Evolutionary conservation across 805 yeast species (phyloP).

Genomic region (Candida koratica): DNA sequence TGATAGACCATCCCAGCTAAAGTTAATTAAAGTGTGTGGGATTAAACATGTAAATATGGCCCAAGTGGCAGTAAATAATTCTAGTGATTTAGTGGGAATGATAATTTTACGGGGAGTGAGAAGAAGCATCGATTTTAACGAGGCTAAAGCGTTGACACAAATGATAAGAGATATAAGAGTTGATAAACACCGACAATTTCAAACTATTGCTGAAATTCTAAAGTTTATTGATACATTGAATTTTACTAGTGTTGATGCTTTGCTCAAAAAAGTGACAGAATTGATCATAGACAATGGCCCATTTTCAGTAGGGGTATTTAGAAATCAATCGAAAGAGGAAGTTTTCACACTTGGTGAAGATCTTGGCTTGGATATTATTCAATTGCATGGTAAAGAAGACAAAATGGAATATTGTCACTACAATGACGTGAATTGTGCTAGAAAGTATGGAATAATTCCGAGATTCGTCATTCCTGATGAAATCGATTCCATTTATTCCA

Average conservation of each 20-base stretch:
- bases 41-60: constrained; percentile 68
- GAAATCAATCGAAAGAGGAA: constrained; percentile 70
- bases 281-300: constrained; percentile 50
- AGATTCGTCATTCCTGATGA: constrained; percentile 63
- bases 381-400: constrained; percentile 69
- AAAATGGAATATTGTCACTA: constrained; percentile 52
- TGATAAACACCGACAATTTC: constrained; percentile 16
- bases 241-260: constrained; percentile 19
- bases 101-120: constrained; percentile 81
- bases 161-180: constrained; percentile 25
- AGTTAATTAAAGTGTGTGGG: constrained; percentile 84
- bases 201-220: constrained; percentile 19
- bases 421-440: constrained; percentile 24
- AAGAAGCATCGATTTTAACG: constrained; percentile 52
- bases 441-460: constrained; percentile 60
- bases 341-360: constrained; percentile 44
- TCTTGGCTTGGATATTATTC: constrained; percentile 69
- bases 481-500: constrained; percentile 29
- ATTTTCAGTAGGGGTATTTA: constrained; percentile 81
- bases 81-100: constrained; percentile 78
- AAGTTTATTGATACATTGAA: constrained; percentile 13
- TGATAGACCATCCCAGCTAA: constrained; percentile 8
- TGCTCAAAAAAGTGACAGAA: constrained; percentile 24
- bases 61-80: constrained; percentile 56
- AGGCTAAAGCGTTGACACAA: constrained; percentile 26